These are phyloP conservation scores for Suhomyces xylopsoci DNA, from an alignment of 805 yeast species.

Conservation along the genomic window DNA sequence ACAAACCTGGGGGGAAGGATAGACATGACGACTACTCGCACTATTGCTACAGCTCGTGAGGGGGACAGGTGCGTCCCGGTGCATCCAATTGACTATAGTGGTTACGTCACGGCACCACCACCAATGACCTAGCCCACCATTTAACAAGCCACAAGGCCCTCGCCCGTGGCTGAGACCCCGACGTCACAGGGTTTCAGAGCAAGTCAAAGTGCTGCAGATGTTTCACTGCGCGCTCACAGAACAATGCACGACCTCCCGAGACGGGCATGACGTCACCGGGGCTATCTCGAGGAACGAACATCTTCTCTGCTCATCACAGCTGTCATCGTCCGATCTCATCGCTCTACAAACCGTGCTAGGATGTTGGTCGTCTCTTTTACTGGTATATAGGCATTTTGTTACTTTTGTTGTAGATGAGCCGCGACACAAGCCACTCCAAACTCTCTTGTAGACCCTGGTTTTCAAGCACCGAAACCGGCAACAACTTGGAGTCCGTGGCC, in stretches of 20 bases:
- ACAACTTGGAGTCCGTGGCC: conserved; percentile 86
- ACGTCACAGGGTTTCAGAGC: not conserved
- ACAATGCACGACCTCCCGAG: not conserved
- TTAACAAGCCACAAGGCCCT: not conserved
- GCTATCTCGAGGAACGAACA: not conserved
- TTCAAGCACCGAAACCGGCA: conserved; percentile 83
- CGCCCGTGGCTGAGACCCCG: not conserved
- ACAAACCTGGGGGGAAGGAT: not conserved
- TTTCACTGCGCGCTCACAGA: not conserved
- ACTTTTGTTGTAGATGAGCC: conserved; percentile 64
- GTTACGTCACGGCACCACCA: not conserved
- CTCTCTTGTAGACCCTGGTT: conserved; percentile 85
- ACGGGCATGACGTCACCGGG: not conserved
- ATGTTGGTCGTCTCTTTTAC: conserved; percentile 11
- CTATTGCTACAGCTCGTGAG: not conserved
- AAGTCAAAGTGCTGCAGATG: not conserved
- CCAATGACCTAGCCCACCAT: not conserved
- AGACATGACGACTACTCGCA: not conserved
- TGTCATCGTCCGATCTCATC: not conserved
- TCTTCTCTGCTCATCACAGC: not conserved
- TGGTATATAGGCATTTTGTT: conserved; percentile 58
- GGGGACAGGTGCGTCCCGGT: not conserved
- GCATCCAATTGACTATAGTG: not conserved
- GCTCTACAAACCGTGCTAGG: conserved; percentile 5
- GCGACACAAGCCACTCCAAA: conserved; percentile 79